Evolutionary conservation across 768 basidiomycete genomes (phyloP), one percentile per base, ranked within the genome.

Genomic region (Clavaria fumosa): DNA sequence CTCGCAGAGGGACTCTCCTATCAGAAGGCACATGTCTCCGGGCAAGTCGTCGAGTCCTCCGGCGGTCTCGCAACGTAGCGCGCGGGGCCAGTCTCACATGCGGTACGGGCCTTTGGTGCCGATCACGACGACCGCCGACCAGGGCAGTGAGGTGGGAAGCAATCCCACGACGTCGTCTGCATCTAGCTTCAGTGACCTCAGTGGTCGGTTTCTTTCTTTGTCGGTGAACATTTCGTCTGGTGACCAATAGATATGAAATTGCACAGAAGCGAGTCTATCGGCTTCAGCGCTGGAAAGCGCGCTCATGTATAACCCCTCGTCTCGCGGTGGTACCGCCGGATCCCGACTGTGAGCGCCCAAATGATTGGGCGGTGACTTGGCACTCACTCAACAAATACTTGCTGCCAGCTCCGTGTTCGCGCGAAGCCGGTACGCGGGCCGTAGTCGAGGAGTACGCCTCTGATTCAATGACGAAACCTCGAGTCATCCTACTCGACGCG

Each of bases 131-230:
- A 28, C 50, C 55, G 24, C 35, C 21, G n/a, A n/a, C n/a, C n/a
- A n/a, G n/a, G n/a, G n/a, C n/a, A 70, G 69, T 45, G 72, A 77
- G 39, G 64, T 70, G 38, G 66, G 65, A 31, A 79, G 78, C 46
- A 72, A 62, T 44, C n/a, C n/a, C n/a, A 68, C 78, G 35, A 72
- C 74, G 2, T 85, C 82, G 17, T 72, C 76, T 30, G 71, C 82
- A 0, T 85, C 83, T 4, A 70, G 85, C 53, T 85, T 88, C 48
- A 88, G 84, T 49, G 85, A 89, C 50, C 50, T 88, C 31, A 89
- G 85, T 48, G 84, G 85, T 84, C 48, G 49, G 70, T 57, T 20
- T 15, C 11, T 36, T 11, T 31, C 22, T 17, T 33, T 12, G 20
- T 22, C 39, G 1, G 47, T 4, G 24, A 39, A 43, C 20, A 37